phyloP scores from a whole-genome alignment of 495 filamentous ascomycete genomes.

The Penicillium angulare region DNA sequence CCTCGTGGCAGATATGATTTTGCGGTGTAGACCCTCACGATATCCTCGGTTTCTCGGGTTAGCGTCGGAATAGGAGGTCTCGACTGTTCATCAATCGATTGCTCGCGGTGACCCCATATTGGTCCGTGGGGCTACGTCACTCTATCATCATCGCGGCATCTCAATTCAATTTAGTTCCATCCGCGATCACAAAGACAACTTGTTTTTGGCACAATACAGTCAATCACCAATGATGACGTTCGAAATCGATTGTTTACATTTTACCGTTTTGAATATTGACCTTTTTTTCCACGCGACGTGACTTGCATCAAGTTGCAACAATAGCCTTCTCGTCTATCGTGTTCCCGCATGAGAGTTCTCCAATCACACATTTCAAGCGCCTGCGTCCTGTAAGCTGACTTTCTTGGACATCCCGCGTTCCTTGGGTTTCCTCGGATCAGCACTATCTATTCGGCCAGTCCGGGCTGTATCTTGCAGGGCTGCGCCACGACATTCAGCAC shows the following conservation, averaged over 20 bases:
- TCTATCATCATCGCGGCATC: not conserved
- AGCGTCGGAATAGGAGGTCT: too few relatives aligned
- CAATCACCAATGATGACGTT: not conserved
- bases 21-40: constrained; percentile 8
- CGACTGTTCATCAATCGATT: too few relatives aligned
- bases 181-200: not conserved
- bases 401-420: not conserved
- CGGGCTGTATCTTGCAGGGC: constrained; percentile 11
- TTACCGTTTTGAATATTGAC: constrained; percentile 1
- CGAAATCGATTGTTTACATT: constrained; percentile 3
- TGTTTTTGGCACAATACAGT: not conserved
- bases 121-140: constrained; percentile 25
- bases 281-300: constrained; percentile 1
- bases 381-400: constrained; percentile 10
- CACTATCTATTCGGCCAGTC: constrained; percentile 14
- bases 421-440: not conserved
- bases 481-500: constrained; percentile 14
- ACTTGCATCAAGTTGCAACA: not conserved
- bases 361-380: constrained; percentile 11
- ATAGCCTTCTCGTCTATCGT: constrained; percentile 13
- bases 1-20: constrained; percentile 3
- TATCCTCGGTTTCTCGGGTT: not conserved
- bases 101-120: constrained; percentile 10
- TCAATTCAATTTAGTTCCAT: not conserved
- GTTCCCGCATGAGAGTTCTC: not conserved